A percentile compares a stretch with the other conserved stretches of the same genome.
phyloP scores from a whole-genome alignment of 2,329 filamentous ascomycete species.

The Fusarium xylarioides region DNA sequence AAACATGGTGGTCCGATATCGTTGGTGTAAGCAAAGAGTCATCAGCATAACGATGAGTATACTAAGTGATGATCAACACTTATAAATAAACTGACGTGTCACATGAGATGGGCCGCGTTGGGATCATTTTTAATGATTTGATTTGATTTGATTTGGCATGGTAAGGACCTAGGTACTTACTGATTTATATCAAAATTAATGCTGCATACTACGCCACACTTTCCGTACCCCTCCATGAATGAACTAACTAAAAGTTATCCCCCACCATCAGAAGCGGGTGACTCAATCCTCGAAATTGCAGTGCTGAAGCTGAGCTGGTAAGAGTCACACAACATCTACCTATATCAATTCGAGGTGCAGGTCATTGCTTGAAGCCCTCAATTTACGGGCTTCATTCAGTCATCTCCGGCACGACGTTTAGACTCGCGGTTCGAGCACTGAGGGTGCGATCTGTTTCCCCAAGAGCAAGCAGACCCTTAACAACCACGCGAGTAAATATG shows the following conservation, averaged over 20 bases:
- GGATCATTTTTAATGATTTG: not conserved
- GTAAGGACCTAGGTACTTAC: not conserved
- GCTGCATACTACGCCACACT: conserved; percentile 9
- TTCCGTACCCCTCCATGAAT: conserved; percentile 33
- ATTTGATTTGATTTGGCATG: not conserved
- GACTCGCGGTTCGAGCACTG: conserved; percentile 63
- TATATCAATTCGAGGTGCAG: conserved; percentile 34
- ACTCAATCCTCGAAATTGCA: conserved; percentile 40
- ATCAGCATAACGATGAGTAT: not conserved
- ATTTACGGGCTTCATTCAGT: conserved; percentile 49
- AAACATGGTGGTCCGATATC: not conserved
- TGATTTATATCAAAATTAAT: not conserved
- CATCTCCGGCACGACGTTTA: conserved; percentile 56
- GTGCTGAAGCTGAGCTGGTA: not conserved
- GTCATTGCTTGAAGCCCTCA: conserved; percentile 47
- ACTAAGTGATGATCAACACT: not conserved
- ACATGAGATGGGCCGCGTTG: not conserved
- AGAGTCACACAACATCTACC: conserved; percentile 31
- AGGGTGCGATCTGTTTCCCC: conserved; percentile 65
- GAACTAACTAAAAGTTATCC: conserved; percentile 24
- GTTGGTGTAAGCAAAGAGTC: not conserved
- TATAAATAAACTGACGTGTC: not conserved
- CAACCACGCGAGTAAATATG: conserved; percentile 61
- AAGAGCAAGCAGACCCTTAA: conserved; percentile 56
- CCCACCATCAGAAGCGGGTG: conserved; percentile 26